phyloP scores from a whole-genome alignment of 352 stramenopile genomes.

The Aphanomyces astaci region DNA sequence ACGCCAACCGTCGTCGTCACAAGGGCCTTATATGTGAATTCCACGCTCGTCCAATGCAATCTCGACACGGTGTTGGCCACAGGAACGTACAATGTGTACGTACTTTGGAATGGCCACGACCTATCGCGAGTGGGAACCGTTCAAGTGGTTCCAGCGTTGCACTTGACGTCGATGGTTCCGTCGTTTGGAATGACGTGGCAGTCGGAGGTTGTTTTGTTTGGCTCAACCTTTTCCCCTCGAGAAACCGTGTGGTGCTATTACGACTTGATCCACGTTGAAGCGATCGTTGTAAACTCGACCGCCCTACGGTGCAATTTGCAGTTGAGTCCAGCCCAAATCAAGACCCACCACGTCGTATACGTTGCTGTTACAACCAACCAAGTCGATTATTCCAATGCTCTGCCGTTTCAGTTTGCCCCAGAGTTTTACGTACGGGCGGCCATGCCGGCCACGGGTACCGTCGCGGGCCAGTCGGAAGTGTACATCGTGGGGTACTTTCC shows the following conservation, averaged over 20 bases:
- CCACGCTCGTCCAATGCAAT: background rate
- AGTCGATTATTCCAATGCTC: slow-evolving; percentile 8
- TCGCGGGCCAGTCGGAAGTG: background rate
- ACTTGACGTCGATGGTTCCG: background rate
- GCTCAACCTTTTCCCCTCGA: background rate
- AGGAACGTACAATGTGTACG: background rate
- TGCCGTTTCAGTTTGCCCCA: background rate
- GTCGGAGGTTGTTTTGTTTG: background rate
- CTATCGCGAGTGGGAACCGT: background rate
- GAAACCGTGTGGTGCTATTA: background rate
- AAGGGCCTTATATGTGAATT: background rate
- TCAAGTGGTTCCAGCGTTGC: background rate
- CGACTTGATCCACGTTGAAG: background rate
- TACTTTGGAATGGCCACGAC: slow-evolving; percentile 13
- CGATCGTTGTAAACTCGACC: slow-evolving; percentile 4
- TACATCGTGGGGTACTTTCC: slow-evolving; percentile 11
- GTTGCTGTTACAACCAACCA: slow-evolving; percentile 11
- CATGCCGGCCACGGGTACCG: background rate
- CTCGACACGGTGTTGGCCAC: background rate
- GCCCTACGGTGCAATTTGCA: background rate
- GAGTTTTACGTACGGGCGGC: background rate
- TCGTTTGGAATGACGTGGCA: background rate
- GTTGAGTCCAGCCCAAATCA: background rate
- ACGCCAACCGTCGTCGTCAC: background rate
- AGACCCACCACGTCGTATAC: background rate